phyloP scores from a whole-genome alignment of 495 filamentous ascomycete species.

The Lophiotrema nucula region DNA sequence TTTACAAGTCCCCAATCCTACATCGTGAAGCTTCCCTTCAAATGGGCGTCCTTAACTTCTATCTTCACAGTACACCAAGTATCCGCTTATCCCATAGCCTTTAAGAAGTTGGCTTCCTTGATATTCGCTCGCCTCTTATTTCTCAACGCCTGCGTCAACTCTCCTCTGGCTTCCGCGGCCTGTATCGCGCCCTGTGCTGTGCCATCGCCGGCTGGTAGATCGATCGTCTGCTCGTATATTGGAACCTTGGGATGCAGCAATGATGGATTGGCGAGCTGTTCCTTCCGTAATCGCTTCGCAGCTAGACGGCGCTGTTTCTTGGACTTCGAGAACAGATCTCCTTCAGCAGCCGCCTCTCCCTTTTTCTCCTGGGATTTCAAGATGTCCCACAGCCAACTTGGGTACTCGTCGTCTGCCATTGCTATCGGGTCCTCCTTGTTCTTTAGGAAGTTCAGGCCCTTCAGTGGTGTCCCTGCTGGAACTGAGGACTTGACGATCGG shows the following conservation, averaged over 20 bases:
- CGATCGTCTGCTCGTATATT: slow-evolving; percentile 76
- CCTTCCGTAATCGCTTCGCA: slow-evolving; percentile 62
- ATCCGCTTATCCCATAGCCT: slow-evolving; percentile 59
- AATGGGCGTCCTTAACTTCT: no score
- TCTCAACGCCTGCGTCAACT: slow-evolving; percentile 68
- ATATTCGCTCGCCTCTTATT: slow-evolving; percentile 73
- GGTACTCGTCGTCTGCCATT: slow-evolving; percentile 80
- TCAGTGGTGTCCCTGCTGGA: slow-evolving; percentile 68
- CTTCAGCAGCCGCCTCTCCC: slow-evolving; percentile 46
- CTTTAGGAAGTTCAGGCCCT: slow-evolving; percentile 87
- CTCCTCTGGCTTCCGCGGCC: slow-evolving; percentile 59
- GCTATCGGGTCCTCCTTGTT: slow-evolving; percentile 69
- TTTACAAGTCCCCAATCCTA: no score
- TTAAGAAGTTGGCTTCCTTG: slow-evolving; percentile 92
- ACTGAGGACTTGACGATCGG: slow-evolving; percentile 46
- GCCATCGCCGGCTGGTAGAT: slow-evolving; percentile 66
- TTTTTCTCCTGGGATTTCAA: slow-evolving; percentile 52
- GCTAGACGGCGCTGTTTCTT: slow-evolving; percentile 71
- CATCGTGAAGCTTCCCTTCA: no score
- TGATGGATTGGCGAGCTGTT: slow-evolving; percentile 63
- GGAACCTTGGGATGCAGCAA: slow-evolving; percentile 71
- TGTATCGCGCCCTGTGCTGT: slow-evolving; percentile 54
- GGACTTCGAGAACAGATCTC: slow-evolving; percentile 75
- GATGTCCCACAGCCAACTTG: slow-evolving; percentile 84
- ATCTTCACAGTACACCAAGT: no score